Base-by-base conservation (phyloP, 2,329 filamentous ascomycete species). In the Neoascochyta sp. region DNA sequence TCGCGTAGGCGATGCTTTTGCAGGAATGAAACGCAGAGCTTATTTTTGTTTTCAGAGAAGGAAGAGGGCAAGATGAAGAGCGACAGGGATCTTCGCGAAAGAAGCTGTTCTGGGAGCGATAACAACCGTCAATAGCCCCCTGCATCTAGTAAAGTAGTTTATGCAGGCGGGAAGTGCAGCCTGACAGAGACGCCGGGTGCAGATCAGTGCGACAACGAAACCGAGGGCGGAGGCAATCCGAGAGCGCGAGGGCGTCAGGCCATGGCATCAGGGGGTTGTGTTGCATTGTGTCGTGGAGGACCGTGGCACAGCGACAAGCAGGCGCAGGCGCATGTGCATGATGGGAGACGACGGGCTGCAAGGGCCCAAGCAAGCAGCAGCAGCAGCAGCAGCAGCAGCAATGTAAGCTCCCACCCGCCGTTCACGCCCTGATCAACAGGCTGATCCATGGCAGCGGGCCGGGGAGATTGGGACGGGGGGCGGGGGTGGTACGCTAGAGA, bases 361-460 rank as follows among this genome's bases (percentile, higher is more conserved):
- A 27, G 17, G 39, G 28, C 31, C 42, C 41, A 43, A 34, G 26
- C 32, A 27, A 32, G 23, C 26, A 33, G 20, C 19, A 35, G n/a
- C n/a, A n/a, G n/a, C n/a, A n/a, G n/a, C n/a, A n/a, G n/a, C n/a
- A n/a, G n/a, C n/a, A n/a, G n/a, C n/a, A n/a, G n/a, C n/a, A n/a
- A n/a, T n/a, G 36, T 30, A 39, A 39, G 41, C 37, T 34, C 29
- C 39, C 36, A 43, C 34, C 44, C 51, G 45, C 27, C 31, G 52
- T 50, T 52, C 50, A 51, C 45, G 52, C 45, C 44, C n/a, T 40
- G 36, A 24, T 36, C 29, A 39, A 9, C 43, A 60, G 54, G 54
- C 52, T 61, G 57, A 60, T 54, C 57, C 57, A 54, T 45, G 35
- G 38, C 21, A 15, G 39, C 40, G 57, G 56, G 55, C 49, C 55